These are phyloP conservation scores for sunflower (Helianthus annuus) DNA, from an alignment of 129 eudicot genomes.

Conservation along the genomic window DNA sequence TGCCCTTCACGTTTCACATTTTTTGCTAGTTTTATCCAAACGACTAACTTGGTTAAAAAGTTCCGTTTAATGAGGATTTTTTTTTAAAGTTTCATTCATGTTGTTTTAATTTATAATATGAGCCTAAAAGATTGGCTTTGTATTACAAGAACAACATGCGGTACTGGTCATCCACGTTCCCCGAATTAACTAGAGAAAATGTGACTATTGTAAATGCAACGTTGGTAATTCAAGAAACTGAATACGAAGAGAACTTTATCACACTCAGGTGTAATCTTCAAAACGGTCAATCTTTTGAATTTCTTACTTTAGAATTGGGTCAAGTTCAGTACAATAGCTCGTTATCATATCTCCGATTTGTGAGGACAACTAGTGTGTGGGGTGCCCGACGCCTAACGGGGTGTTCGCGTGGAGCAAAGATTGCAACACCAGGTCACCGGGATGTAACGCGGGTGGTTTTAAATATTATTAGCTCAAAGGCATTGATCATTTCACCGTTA, in stretches of 20 bases:
- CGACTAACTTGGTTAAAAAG: no score
- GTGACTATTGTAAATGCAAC: no score
- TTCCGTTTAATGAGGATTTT: no score
- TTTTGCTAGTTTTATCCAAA: no score
- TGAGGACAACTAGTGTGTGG: slow-evolving; percentile 57
- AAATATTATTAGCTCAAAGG: slow-evolving; percentile 13
- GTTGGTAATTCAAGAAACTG: slow-evolving; percentile 1
- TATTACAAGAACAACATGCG: no score
- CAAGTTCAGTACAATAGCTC: slow-evolving; percentile 40
- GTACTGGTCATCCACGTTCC: no score
- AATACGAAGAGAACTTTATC: slow-evolving; percentile 21
- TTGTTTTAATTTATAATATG: no score
- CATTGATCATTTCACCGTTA: slow-evolving; percentile 14
- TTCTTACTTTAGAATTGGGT: neutral
- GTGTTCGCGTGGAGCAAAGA: slow-evolving; percentile 51
- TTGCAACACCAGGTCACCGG: slow-evolving; percentile 4
- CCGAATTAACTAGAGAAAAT: no score
- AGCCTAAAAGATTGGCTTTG: no score
- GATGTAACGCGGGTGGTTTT: slow-evolving; percentile 4
- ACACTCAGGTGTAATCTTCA: neutral
- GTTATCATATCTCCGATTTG: slow-evolving; percentile 50
- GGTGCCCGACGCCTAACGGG: slow-evolving; percentile 49
- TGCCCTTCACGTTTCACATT: no score
- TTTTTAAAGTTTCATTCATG: no score
- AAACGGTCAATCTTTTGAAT: neutral